Evolutionary conservation across 495 filamentous ascomycete genomes (phyloP).

Genomic region (Xylaria venustula): DNA sequence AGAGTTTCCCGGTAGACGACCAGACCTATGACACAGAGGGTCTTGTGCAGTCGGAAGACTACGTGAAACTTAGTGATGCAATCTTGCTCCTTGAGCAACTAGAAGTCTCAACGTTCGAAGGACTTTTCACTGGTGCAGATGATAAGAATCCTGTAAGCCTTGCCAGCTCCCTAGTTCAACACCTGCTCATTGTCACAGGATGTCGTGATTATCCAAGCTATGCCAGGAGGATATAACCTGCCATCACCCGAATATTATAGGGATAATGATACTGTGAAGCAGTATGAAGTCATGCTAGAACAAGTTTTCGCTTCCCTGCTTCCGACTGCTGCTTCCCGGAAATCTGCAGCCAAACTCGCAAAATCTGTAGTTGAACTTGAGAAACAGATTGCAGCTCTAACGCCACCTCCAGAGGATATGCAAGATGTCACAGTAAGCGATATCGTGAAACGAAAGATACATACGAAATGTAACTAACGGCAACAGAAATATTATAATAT

Average conservation of each 20-base stretch:
- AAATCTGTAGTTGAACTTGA: constrained; percentile 56
- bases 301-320: constrained; percentile 30
- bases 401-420: constrained; percentile 55
- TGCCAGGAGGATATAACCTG: constrained; percentile 55
- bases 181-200: constrained; percentile 59
- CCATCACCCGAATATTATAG: constrained; percentile 66
- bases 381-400: constrained; percentile 57
- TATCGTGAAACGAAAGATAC: background rate
- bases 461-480: constrained; percentile 7
- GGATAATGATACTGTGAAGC: constrained; percentile 50
- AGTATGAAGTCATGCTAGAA: constrained; percentile 52
- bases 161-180: constrained; percentile 15
- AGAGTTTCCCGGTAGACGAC: constrained; percentile 46
- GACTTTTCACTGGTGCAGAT: constrained; percentile 49
- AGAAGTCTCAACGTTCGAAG: constrained; percentile 50
- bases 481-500: constrained; percentile 33
- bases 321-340: constrained; percentile 22
- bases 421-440: constrained; percentile 31
- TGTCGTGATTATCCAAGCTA: constrained; percentile 55
- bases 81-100: constrained; percentile 54
- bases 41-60: constrained; percentile 28
- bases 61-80: constrained; percentile 48
- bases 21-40: constrained; percentile 17
- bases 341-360: constrained; percentile 25
- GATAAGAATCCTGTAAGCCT: constrained; percentile 60